Conservation (phyloP, 345 rosid species). For the Cochlearia excelsa region DNA sequence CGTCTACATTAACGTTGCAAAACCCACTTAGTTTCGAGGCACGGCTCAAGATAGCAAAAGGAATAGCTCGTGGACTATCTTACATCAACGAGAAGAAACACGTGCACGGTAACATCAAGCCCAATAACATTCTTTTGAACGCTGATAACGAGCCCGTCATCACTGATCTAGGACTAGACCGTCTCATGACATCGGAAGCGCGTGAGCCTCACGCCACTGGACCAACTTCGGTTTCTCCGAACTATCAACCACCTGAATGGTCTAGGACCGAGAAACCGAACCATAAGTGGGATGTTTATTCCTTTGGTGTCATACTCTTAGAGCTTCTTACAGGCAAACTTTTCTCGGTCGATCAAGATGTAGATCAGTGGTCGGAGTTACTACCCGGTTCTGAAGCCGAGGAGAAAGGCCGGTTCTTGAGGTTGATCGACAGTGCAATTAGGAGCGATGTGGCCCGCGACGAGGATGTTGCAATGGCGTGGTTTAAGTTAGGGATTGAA, state of each 20-base stretch:
- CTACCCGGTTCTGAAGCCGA: constrained; percentile 38
- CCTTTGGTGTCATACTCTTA: constrained; percentile 65
- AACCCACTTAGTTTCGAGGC: constrained; percentile 47
- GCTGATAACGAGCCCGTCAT: constrained; percentile 61
- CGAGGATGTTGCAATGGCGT: constrained; percentile 54
- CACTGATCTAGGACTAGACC: constrained; percentile 68
- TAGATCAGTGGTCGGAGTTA: constrained; percentile 46
- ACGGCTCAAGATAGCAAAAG: constrained; percentile 76
- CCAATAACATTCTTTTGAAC: constrained; percentile 67
- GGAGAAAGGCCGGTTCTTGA: constrained; percentile 48
- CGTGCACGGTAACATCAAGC: constrained; percentile 78
- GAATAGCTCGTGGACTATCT: constrained; percentile 71
- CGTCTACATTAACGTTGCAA: constrained; percentile 42
- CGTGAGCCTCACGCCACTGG: constrained; percentile 16
- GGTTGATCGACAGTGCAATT: constrained; percentile 57
- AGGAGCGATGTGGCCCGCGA: constrained; percentile 50
- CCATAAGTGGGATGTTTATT: constrained; percentile 81
- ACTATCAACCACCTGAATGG: constrained; percentile 71
- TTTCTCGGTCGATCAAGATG: constrained; percentile 47
- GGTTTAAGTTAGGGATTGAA: constrained; percentile 65
- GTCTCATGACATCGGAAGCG: constrained; percentile 29
- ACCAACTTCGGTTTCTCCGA: constrained; percentile 35
- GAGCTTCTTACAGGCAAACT: constrained; percentile 73
- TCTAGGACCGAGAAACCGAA: constrained; percentile 51
- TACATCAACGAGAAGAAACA: constrained; percentile 77